Evolutionary conservation across 2,329 filamentous ascomycete species (phyloP), one percentile per base, ranked within the genome.

Genomic region (Huntiella bhutanensis): DNA sequence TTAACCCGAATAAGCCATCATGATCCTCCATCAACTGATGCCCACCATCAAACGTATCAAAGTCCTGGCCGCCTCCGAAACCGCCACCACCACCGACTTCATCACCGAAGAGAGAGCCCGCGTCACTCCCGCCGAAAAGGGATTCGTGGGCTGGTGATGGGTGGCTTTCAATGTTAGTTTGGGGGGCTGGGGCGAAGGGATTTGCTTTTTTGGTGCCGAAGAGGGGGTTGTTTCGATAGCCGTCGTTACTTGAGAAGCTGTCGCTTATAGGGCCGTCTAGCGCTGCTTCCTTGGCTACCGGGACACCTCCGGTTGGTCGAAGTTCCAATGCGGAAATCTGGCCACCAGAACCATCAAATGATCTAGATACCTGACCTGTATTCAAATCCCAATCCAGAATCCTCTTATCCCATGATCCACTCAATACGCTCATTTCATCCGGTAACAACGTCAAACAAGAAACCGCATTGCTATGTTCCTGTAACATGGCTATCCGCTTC

Each of bases 361-460:
- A 71, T 8, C 87, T 74, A 52, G 77, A 78, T 5, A 81, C 69
- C 54, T 81, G 70, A 0, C 91, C 91, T 1, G 76, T 91, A 55
- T 96, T 85, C 19, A 98, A 62, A 59, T 96, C 91, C 91, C 91
- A 98, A 58, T 96, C 87, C 45, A 86, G 73, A 1, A 96, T 79
- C 13, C 75, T 82, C 63, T 94, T 96, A 61, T 98, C 91, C 91
- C 91, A 98, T 58, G 86, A 88, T 3, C 91, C 91, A 33, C 86
- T 95, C 6, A 98, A 62, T 3, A 96, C 74, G 35, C 80, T 87
- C 55, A 72, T 79, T 64, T 98, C 91, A 54, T 96, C 87, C 4
- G 81, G 75, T 0, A 83, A 76, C 10, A 98, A 65, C 7, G 75
- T 79, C 49, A 98, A 63, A 4, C 92, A 84, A 15, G 86, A 94